Base-by-base conservation (phyloP, 164 flowering plant species). In the Akebia trifoliata region DNA sequence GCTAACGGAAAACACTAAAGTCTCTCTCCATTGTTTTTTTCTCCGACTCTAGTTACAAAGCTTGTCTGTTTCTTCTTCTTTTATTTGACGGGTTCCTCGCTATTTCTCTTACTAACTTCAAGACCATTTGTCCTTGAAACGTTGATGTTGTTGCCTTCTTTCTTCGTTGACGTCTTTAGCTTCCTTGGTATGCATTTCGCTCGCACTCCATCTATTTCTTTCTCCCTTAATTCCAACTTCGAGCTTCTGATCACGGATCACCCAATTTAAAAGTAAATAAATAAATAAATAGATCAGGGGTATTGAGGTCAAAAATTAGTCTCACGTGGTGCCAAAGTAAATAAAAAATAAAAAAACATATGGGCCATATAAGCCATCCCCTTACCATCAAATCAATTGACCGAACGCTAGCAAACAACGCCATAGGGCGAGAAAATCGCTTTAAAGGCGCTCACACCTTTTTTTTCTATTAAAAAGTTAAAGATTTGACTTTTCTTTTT, bases 161-260 rank as follows among this genome's bases (percentile, higher is more conserved):
- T 78, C 66, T 53, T 74, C 20, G 25, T 8, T 6, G 67, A 34
- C 4, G 69, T 2, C 69, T 76, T 82, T 14, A 77, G 66, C 69
- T 70, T 83, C 51, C 85, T 73, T 4, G 83, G 88, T 32, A 83
- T 70, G 78, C 86, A 81, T 64, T 72, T 83, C 6, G 81, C 74
- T 26, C 67, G 49, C 36, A 61, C 76, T 32, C 69, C 80, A 2
- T 70, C 82, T 0, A 56, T 40, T 52, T 72, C 86, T 37, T 65
- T 59, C 53, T 70, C 83, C 9, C 40, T 67, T 24, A 76, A 4
- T 17, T 76, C 76, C 66, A 70, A 43, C 65, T 71, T 71, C 17
- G 79, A 72, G 49, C 74, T 68, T 72, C 88, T 76, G 80, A 18
- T 15, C n/a, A n/a, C n/a, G n/a, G 8, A 45, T 10, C 36, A 38